Percentiles rank a stretch among this genome's conserved stretches.
Conservation (phyloP, 1,139 yeast genomes). For the Pichia sp. region DNA sequence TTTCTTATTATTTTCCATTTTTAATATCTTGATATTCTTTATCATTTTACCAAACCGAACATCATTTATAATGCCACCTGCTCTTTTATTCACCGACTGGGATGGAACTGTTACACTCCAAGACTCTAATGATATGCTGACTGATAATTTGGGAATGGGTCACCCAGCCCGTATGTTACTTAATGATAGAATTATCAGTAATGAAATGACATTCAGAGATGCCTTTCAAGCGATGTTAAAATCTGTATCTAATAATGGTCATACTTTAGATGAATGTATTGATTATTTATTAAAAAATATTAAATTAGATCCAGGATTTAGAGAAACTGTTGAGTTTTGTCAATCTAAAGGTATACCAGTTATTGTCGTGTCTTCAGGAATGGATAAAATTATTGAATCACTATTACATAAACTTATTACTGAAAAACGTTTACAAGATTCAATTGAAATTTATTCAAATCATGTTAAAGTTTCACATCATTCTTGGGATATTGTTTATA, state of each 20-base stretch:
- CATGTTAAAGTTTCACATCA: conserved; percentile 47
- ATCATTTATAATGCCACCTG: conserved; percentile 32
- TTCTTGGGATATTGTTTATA: conserved; percentile 77
- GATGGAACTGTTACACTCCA: conserved; percentile 94
- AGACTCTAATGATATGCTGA: conserved; percentile 86
- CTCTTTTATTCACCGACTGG: conserved; percentile 92
- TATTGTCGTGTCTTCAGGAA: conserved; percentile 70
- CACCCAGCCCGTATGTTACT: conserved; percentile 55
- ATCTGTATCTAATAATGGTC: conserved; percentile 48
- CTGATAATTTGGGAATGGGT: conserved; percentile 89
- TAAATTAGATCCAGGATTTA: conserved; percentile 85
- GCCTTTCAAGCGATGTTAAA: conserved; percentile 82
- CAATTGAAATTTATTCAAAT: conserved; percentile 78
- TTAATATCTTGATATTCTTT: too few species aligned
- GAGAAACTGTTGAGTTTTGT: conserved; percentile 74
- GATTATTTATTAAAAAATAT: conserved; percentile 55
- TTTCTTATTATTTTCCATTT: too few species aligned
- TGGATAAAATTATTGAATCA: conserved; percentile 84
- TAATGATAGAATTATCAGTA: conserved; percentile 62
- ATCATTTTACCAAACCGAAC: not conserved
- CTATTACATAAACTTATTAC: conserved; percentile 71
- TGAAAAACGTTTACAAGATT: conserved; percentile 54
- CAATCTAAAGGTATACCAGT: conserved; percentile 65
- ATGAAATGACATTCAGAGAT: conserved; percentile 58
- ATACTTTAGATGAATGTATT: conserved; percentile 66